Conservation (phyloP, 2,329 filamentous ascomycete species). For the Graphilbum sp. region DNA sequence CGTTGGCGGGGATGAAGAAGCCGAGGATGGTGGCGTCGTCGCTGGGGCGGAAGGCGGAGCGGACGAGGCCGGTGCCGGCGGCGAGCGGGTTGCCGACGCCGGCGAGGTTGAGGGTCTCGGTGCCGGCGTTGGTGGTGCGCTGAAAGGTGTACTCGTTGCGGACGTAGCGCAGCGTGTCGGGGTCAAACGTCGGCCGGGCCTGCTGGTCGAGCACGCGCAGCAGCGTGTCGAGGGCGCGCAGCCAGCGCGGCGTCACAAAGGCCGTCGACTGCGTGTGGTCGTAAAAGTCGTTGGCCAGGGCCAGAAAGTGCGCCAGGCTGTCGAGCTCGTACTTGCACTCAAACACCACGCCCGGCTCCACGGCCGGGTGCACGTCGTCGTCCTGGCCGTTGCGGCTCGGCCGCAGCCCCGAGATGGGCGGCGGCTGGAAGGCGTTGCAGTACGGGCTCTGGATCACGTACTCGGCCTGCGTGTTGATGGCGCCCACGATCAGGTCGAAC, state of each 20-base stretch:
- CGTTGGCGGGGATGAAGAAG: constrained; percentile 90
- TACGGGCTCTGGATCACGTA: constrained; percentile 91
- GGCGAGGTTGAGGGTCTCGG: constrained; percentile 70
- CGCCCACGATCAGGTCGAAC: constrained; percentile 28
- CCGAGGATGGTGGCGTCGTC: constrained; percentile 91
- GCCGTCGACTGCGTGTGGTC: constrained; percentile 60
- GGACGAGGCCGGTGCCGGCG: constrained; percentile 64
- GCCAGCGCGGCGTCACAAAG: constrained; percentile 68
- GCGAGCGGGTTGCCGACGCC: constrained; percentile 89
- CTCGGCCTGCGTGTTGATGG: constrained; percentile 48
- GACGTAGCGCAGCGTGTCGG: constrained; percentile 43
- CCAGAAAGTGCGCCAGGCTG: constrained; percentile 81
- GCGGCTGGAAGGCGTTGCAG: constrained; percentile 96
- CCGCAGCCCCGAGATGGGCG: constrained; percentile 60
- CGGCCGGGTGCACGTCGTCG: constrained; percentile 71
- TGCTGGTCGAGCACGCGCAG: constrained; percentile 63
- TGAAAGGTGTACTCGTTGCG: constrained; percentile 79
- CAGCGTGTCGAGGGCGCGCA: constrained; percentile 57
- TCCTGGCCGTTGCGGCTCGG: constrained; percentile 62
- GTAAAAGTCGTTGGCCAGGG: constrained; percentile 73
- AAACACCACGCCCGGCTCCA: constrained; percentile 74
- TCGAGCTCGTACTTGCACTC: constrained; percentile 99
- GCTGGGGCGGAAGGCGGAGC: constrained; percentile 85
- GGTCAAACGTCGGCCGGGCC: constrained; percentile 64
- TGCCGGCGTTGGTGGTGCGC: constrained; percentile 62